These are phyloP conservation scores for Hyaloperonospora arabidopsidis DNA, from an alignment of 352 stramenopile species.

Conservation along the genomic window DNA sequence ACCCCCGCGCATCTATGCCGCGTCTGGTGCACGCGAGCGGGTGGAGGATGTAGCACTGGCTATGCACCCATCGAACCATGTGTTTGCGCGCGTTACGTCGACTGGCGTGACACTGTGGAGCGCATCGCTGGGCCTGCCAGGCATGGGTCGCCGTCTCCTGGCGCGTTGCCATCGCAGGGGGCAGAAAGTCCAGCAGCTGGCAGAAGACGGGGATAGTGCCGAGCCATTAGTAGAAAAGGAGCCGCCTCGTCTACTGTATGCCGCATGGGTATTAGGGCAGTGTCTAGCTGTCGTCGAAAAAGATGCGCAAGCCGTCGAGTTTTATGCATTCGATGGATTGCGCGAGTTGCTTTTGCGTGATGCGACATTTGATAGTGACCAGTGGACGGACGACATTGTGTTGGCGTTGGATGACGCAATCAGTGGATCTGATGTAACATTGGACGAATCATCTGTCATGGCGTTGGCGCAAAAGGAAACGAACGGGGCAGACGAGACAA, in stretches of 20 bases:
- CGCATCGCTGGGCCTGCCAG: slow-evolving; percentile 25
- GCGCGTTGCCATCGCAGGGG: slow-evolving; percentile 28
- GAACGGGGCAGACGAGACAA: slow-evolving; percentile 7
- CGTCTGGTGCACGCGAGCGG: slow-evolving; percentile 21
- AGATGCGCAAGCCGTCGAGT: slow-evolving; percentile 49
- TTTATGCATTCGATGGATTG: slow-evolving; percentile 63
- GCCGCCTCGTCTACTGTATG: slow-evolving; percentile 35
- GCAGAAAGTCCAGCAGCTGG: slow-evolving; percentile 18
- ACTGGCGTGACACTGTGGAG: slow-evolving; percentile 43
- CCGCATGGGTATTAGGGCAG: slow-evolving; percentile 45
- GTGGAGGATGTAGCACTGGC: slow-evolving; percentile 40
- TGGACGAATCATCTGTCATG: slow-evolving; percentile 21
- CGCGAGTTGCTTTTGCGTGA: slow-evolving; percentile 15
- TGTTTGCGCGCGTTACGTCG: slow-evolving; percentile 53
- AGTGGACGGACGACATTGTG: slow-evolving; percentile 1
- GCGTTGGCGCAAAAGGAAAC: slow-evolving; percentile 11
- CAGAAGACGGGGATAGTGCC: background rate
- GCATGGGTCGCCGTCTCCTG: slow-evolving; percentile 30
- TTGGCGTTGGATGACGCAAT: background rate
- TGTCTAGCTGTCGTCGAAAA: slow-evolving; percentile 61
- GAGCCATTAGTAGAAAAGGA: slow-evolving; percentile 13
- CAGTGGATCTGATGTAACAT: slow-evolving; percentile 8
- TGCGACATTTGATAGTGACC: slow-evolving; percentile 4
- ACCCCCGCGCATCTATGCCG: slow-evolving; percentile 54
- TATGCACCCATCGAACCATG: slow-evolving; percentile 40